Base-by-base conservation (phyloP, 2,329 filamentous ascomycete genomes). In the Trichoderma koningiopsis region DNA sequence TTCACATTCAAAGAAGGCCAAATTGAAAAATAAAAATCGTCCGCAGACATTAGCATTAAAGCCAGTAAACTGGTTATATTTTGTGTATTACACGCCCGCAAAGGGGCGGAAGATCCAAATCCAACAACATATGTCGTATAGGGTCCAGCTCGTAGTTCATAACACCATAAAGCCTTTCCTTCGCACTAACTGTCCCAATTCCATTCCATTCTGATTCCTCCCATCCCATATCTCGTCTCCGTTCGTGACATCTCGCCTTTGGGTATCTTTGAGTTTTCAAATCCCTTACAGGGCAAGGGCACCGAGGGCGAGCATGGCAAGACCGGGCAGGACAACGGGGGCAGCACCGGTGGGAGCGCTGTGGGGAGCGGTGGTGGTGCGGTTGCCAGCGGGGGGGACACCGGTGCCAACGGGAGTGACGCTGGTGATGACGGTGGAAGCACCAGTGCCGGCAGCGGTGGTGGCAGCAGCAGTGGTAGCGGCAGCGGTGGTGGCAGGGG, bases 281-380 rank as follows among this genome's bases (percentile, higher is more conserved):
- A 49, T 55, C 57, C 61, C 47, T 80, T 81, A 81, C 77, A 81
- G 78, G 72, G 79, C 79, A 72, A 81, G 68, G 69, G 74, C 78
- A 70, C 72, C 77, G 58, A 79, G 69, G 59, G 72, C 76, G 59
- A 77, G 72, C 72, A 80, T 73, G 73, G 77, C 79, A 24, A 79
- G 64, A 63, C 72, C 77, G 72, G 77, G 74, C 71, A 72, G 75
- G 68, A 78, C 47, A 62, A 72, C 74, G 64, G 76, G 77, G 65
- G 78, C 79, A 63, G 73, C 78, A 70, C 70, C 76, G 66, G 74
- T 74, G 68, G 74, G 73, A 31, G 59, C 43, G 60, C 60, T n/a
- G 59, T 70, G 58, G 22, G 65, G 49, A 62, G n/a, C 43, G 69
- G 72, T 62, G 63, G 33, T 40, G 67, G 72, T 74, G 68, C 68